These are phyloP conservation scores for Paraglomus brasilianum DNA, from an alignment of 192 early-diverging fungal genomes.

Conservation along the genomic window DNA sequence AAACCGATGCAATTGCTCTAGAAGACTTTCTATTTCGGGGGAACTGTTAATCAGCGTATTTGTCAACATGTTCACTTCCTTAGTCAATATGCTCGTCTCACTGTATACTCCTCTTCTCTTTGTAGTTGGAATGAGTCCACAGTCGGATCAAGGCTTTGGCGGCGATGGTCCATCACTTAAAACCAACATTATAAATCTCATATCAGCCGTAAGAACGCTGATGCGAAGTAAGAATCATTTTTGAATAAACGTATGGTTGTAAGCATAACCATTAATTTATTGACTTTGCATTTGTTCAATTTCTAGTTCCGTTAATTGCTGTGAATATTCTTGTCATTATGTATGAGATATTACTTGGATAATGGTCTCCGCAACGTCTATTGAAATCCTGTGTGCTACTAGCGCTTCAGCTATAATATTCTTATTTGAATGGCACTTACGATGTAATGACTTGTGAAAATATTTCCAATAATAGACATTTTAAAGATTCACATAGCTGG, in stretches of 20 bases:
- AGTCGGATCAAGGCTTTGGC: conserved; percentile 22
- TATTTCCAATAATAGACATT: no score
- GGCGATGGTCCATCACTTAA: conserved; percentile 62
- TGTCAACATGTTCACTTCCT: no score
- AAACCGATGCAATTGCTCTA: neutral
- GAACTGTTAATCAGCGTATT: neutral
- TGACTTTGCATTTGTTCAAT: neutral
- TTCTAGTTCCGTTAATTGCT: conserved; percentile 70
- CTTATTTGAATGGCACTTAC: no score
- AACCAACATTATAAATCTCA: conserved; percentile 77
- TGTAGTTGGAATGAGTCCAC: conserved; percentile 35
- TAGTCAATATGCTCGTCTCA: no score
- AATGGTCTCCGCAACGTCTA: neutral
- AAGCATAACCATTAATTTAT: neutral
- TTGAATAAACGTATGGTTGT: no score
- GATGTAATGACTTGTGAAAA: no score
- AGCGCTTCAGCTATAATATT: no score
- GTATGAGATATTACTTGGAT: conserved; percentile 78
- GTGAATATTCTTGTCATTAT: conserved; percentile 79
- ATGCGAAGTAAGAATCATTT: conserved; percentile 65
- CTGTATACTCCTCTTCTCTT: no score
- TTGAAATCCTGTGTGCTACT: no score
- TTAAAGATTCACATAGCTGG: no score
- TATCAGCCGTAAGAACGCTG: conserved; percentile 83
- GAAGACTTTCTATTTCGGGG: neutral